Conservation (phyloP, 352 stramenopile genomes). For the Phytophthora lateralis region DNA sequence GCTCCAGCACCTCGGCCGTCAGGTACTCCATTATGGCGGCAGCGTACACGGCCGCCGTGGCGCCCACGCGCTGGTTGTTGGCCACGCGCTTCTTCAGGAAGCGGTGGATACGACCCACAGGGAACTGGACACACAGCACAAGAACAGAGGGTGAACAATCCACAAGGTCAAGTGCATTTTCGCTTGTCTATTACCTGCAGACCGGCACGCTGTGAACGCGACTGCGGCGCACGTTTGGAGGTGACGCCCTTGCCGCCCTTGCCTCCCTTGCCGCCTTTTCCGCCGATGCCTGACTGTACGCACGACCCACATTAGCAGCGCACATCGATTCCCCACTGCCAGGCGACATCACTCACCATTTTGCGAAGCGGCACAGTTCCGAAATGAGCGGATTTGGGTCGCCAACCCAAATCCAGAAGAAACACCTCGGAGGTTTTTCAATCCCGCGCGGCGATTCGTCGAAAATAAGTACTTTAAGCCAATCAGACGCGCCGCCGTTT, state of each 20-base stretch:
- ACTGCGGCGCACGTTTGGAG: slow-evolving; percentile 99
- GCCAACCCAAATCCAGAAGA: slow-evolving; percentile 9
- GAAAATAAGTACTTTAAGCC: background rate
- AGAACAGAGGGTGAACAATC: slow-evolving; percentile 7
- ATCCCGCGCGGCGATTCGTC: background rate
- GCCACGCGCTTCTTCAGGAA: slow-evolving; percentile 99
- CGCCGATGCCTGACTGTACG: slow-evolving; percentile 81
- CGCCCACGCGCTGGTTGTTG: slow-evolving; percentile 98
- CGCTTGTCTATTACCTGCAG: slow-evolving; percentile 85
- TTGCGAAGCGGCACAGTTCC: slow-evolving; percentile 15
- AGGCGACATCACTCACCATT: slow-evolving; percentile 18
- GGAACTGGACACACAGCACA: slow-evolving; percentile 88
- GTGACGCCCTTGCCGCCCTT: slow-evolving; percentile 99
- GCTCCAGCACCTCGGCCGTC: slow-evolving; percentile 99
- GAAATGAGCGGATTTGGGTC: slow-evolving; percentile 12
- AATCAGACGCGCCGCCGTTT: slow-evolving; percentile 1
- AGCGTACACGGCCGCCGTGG: slow-evolving; percentile 99
- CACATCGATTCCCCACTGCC: background rate
- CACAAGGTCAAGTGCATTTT: background rate
- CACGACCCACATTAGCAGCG: slow-evolving; percentile 11
- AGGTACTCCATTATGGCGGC: slow-evolving; percentile 99
- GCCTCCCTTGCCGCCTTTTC: slow-evolving; percentile 97
- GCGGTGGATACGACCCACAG: slow-evolving; percentile 99
- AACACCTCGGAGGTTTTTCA: slow-evolving; percentile 7
- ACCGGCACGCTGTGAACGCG: slow-evolving; percentile 97